These are phyloP conservation scores for Carex sylvatica DNA, from an alignment of 202 grass and related monocot genomes.

Conservation along the genomic window DNA sequence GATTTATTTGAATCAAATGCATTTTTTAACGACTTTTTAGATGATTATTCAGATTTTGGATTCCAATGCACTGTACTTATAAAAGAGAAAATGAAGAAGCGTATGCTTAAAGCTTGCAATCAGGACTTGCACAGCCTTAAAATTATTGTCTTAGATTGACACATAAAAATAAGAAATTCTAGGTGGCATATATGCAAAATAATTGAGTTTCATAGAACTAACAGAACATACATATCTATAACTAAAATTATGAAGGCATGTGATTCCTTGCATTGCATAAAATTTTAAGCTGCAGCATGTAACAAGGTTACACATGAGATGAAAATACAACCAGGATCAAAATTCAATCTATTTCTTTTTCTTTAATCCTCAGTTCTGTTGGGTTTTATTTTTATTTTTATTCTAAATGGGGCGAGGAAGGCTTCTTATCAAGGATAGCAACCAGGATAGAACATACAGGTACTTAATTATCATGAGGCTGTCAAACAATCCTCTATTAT, in stretches of 20 bases:
- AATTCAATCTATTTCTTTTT: background rate
- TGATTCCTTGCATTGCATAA: background rate
- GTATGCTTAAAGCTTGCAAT: background rate
- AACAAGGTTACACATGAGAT: background rate
- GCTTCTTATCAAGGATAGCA: background rate
- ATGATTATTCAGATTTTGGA: background rate
- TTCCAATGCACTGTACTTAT: background rate
- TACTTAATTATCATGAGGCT: background rate
- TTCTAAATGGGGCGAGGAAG: background rate
- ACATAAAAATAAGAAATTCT: background rate
- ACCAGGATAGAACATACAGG: background rate
- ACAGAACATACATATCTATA: background rate
- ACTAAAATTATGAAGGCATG: background rate
- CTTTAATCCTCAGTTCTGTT: background rate
- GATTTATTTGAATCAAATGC: background rate
- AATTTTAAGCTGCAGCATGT: background rate
- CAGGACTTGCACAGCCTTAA: background rate
- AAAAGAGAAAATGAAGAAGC: background rate
- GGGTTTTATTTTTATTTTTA: background rate
- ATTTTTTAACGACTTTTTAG: background rate
- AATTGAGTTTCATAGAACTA: background rate
- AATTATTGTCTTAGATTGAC: background rate
- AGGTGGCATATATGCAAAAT: background rate
- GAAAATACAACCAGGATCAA: background rate
- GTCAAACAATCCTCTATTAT: too few relatives aligned